These are phyloP conservation scores for Coffea canephora DNA, from an alignment of 257 asterid species.

Conservation along the genomic window DNA sequence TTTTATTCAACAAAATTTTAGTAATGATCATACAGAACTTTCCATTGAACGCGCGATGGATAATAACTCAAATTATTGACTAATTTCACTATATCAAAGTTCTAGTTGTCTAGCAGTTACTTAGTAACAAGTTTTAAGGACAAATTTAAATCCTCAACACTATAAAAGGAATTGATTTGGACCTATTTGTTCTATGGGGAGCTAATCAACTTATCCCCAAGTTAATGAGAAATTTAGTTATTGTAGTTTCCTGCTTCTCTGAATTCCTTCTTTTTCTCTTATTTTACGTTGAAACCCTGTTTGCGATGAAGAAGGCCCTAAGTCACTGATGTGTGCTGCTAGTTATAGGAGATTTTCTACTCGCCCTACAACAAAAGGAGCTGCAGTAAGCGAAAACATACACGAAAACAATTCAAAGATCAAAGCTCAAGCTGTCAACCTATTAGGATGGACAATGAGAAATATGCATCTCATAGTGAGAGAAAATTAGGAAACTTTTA, in stretches of 20 bases:
- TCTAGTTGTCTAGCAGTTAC: too few species aligned
- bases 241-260: neutral
- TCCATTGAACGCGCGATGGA: too few species aligned
- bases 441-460: neutral
- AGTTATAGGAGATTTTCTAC: neutral
- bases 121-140: too few species aligned
- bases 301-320: neutral
- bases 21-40: too few species aligned
- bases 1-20: too few species aligned
- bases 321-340: neutral
- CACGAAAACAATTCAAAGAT: neutral
- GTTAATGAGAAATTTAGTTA: neutral
- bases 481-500: neutral
- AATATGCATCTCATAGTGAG: neutral
- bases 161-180: neutral
- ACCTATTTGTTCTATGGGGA: neutral
- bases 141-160: neutral
- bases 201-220: neutral
- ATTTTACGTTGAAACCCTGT: neutral
- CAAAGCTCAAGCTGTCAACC: neutral
- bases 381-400: neutral
- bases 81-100: too few species aligned
- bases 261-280: neutral
- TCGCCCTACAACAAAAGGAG: neutral
- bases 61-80: too few species aligned